A percentile compares a stretch with the other conserved stretches of the same genome.
These are phyloP conservation scores for Flaveria sonorensis DNA, from an alignment of 129 eudicot species.

Conservation along the genomic window DNA sequence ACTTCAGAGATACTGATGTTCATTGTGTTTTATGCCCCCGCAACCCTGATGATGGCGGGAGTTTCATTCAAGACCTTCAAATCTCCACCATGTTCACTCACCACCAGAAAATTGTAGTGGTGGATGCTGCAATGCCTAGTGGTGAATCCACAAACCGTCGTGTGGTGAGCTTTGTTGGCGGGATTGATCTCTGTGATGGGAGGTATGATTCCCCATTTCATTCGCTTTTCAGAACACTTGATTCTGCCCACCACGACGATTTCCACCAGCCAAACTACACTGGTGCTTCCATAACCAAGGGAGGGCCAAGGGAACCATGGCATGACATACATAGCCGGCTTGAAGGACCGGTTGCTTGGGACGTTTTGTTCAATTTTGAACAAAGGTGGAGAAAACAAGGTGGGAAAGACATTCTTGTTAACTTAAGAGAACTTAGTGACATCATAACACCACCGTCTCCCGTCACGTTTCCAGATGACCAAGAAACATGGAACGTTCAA, in stretches of 20 bases:
- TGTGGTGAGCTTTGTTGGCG: conserved; percentile 77
- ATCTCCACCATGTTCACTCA: conserved; percentile 83
- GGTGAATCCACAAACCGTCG: conserved; percentile 57
- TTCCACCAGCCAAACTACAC: conserved; percentile 81
- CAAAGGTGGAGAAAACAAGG: conserved; percentile 88
- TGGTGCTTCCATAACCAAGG: conserved; percentile 62
- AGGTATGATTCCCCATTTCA: conserved; percentile 73
- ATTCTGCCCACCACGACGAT: conserved; percentile 78
- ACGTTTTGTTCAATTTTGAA: conserved; percentile 73
- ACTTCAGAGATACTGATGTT: conserved; percentile 54
- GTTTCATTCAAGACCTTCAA: conserved; percentile 65
- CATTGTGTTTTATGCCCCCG: conserved; percentile 79
- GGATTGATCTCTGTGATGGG: conserved; percentile 80
- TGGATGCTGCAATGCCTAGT: conserved; percentile 61
- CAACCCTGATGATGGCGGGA: conserved; percentile 75
- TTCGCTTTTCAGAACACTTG: conserved; percentile 76
- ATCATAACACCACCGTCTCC: conserved; percentile 70
- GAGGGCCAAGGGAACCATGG: conserved; percentile 92
- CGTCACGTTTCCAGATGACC: conserved; percentile 63
- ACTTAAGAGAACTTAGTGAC: conserved; percentile 59
- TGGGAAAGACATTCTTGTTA: conserved; percentile 63
- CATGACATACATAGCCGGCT: conserved; percentile 73
- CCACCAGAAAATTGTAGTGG: conserved; percentile 78
- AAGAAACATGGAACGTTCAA: conserved; percentile 77
- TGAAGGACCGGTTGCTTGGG: conserved; percentile 87